phyloP scores from a whole-genome alignment of 2,329 filamentous ascomycete genomes.

The Huntiella moniliformis region DNA sequence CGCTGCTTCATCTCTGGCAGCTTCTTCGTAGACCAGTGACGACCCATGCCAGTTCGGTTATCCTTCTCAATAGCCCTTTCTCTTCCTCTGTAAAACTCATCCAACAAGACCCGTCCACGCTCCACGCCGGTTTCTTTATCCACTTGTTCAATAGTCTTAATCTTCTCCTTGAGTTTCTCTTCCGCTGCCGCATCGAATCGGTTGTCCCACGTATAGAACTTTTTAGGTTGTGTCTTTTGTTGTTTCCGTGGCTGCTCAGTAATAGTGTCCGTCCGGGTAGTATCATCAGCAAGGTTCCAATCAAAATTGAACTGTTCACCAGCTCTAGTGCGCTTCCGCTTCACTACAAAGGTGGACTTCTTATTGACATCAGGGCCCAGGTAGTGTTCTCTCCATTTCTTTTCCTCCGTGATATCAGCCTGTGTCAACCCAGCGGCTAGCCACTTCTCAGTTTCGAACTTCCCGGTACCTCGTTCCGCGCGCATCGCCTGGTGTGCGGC shows the following conservation, averaged over 20 bases:
- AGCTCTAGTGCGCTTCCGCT: conserved; percentile 85
- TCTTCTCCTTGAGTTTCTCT: conserved; percentile 35
- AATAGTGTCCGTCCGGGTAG: conserved; percentile 31
- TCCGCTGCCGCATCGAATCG: conserved; percentile 36
- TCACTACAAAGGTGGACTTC: conserved; percentile 70
- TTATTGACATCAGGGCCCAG: conserved; percentile 79
- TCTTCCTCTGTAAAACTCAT: conserved; percentile 52
- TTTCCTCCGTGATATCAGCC: conserved; percentile 49
- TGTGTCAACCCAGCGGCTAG: conserved; percentile 11
- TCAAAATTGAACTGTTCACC: conserved; percentile 99
- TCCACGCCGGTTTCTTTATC: conserved; percentile 59
- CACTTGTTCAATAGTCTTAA: conserved; percentile 51
- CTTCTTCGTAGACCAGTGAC: conserved; percentile 90
- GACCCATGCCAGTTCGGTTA: conserved; percentile 57
- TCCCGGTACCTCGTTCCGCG: conserved; percentile 11
- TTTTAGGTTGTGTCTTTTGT: conserved; percentile 29
- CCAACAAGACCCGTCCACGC: conserved; percentile 62
- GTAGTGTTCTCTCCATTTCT: conserved; percentile 61
- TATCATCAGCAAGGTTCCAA: conserved; percentile 92
- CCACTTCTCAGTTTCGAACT: conserved; percentile 10
- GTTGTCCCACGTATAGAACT: conserved; percentile 43
- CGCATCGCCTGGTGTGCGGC: conserved; percentile 13
- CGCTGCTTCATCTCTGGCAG: conserved; percentile 88
- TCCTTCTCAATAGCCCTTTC: conserved; percentile 50
- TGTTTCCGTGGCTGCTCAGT: conserved; percentile 7